Conservation (phyloP, 2,329 filamentous ascomycete genomes). For the Harringtonia lauricola region DNA sequence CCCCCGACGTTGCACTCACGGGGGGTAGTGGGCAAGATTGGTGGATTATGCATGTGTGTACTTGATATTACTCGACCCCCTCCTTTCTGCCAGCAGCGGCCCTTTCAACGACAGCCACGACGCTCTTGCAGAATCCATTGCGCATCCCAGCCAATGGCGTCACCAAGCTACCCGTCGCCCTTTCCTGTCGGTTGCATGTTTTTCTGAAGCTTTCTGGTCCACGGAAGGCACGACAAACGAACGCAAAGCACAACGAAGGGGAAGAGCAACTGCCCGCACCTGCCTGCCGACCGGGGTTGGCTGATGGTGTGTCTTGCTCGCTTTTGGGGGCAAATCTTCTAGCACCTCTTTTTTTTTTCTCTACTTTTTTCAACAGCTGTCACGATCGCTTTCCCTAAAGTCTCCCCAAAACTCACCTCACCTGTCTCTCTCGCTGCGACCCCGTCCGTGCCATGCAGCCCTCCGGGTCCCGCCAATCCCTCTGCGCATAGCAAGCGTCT, state of each 20-base stretch:
- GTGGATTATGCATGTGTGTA: background rate
- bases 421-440: too few species aligned
- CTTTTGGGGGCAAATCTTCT: background rate
- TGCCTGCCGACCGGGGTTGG: background rate
- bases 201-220: background rate
- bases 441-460: background rate
- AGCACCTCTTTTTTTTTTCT: background rate
- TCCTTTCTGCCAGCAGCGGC: constrained; percentile 7
- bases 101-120: constrained; percentile 38
- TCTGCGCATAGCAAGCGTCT: background rate
- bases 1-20: background rate
- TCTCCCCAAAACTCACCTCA: too few species aligned
- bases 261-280: background rate
- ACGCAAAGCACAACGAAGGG: background rate
- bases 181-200: background rate
- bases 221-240: background rate
- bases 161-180: constrained; percentile 3
- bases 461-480: background rate
- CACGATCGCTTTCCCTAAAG: background rate
- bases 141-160: constrained; percentile 9
- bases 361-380: too few species aligned
- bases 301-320: background rate
- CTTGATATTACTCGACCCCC: constrained; percentile 2
- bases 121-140: constrained; percentile 28
- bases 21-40: background rate